Conservation (phyloP, 129 eudicot genomes). For the Centrapalus pauciflorus region DNA sequence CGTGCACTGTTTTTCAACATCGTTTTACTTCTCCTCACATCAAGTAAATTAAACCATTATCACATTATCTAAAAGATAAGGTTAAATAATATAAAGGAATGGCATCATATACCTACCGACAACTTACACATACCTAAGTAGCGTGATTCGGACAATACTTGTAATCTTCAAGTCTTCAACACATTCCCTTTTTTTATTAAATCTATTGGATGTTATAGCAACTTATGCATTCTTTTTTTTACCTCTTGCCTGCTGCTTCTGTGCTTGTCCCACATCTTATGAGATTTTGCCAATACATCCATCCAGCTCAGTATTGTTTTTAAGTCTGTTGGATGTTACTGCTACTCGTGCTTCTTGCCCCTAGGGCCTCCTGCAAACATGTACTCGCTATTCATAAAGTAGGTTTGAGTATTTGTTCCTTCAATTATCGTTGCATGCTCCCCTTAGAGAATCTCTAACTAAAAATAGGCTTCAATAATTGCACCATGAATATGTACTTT, state of each 20-base stretch:
- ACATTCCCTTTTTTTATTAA: not conserved
- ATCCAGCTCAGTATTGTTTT: not conserved
- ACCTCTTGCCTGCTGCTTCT: not conserved
- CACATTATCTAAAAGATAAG: not conserved
- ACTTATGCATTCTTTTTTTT: not conserved
- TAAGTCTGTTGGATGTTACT: slow-evolving; percentile 10
- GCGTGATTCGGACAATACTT: not conserved
- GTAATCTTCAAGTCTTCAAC: not conserved
- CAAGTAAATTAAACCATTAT: slow-evolving; percentile 5
- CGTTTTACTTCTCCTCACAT: not conserved
- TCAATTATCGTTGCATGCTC: not conserved
- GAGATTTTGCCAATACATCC: not conserved
- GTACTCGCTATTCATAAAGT: not conserved
- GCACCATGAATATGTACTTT: not conserved
- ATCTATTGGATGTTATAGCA: not conserved
- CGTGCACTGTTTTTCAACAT: no score
- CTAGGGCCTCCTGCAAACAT: slow-evolving; percentile 16
- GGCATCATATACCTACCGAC: not conserved
- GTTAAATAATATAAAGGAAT: not conserved
- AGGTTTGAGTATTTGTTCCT: slow-evolving; percentile 10
- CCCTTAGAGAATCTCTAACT: not conserved
- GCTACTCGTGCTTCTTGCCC: slow-evolving; percentile 5
- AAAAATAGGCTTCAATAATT: not conserved
- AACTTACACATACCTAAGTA: not conserved
- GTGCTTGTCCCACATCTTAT: not conserved